Evolutionary conservation across 768 basidiomycete genomes (phyloP), one percentile per base, ranked within the genome.

Genomic region (Boletus vinaceobasis): DNA sequence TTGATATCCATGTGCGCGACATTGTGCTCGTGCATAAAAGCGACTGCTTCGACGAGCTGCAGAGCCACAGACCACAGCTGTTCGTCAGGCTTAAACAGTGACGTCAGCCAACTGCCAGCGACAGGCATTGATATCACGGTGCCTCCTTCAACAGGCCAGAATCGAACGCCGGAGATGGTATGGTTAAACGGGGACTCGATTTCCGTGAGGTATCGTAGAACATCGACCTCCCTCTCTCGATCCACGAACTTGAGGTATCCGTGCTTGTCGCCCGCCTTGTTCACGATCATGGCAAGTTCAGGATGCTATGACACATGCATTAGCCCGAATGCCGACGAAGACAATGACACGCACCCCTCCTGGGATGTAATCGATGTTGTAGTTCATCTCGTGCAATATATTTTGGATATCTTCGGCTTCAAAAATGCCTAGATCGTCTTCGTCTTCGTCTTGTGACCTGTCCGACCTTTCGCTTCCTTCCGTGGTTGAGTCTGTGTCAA

Each of bases 1-100:
- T 65, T 64, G 15, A 64, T 29, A 17, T 65, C 64, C 38, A 58
- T 47, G 48, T 65, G 58, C 0, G 53, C 64, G 1, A 64, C 40
- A 1, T 35, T 19, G 27, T 67, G 46, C 23, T 23, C 23, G 23
- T 23, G 23, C 23, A 23, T 23, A 23, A 23, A 23, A 23, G 23
- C 23, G 23, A 23, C 23, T 23, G 23, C 23, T 23, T 23, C 23
- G 23, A 23, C 23, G 23, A 23, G 23, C 23, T 23, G 23, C 23
- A 23, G 23, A 23, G 23, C 23, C 23, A 23, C 23, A 4, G 23
- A 23, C 23, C 23, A 23, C 4, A 56, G 1, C 2, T 47, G 43
- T 21, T 33, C 17, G 17, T 27, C 9, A 1, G 5, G 48, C 4
- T 38, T 23, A 2, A 39, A 1, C 4, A 55, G 14, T 3, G 29